Conservation (phyloP, 805 yeast species). For the Clavispora fructus region DNA sequence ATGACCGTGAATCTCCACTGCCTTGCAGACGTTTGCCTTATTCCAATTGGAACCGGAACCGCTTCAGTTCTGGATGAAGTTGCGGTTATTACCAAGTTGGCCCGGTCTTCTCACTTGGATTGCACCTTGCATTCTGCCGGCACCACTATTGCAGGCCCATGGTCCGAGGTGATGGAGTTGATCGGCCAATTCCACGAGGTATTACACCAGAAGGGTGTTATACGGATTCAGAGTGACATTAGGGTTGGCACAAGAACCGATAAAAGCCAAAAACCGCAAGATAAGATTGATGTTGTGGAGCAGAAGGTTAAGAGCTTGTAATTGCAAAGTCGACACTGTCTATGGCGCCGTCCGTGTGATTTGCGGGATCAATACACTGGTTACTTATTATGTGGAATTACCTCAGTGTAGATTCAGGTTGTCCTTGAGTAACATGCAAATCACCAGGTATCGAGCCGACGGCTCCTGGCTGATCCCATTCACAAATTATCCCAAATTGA, state of each 20-base stretch:
- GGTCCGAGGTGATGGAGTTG: conserved; percentile 78
- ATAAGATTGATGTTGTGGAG: conserved; percentile 63
- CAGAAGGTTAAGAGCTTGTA: conserved; percentile 29
- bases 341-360: no score
- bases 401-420: no score
- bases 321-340: background rate
- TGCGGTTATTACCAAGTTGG: conserved; percentile 60
- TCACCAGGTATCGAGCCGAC: no score
- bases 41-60: conserved; percentile 77
- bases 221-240: conserved; percentile 80
- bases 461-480: no score
- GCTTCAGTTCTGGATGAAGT: conserved; percentile 82
- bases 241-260: conserved; percentile 83
- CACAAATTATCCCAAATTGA: no score
- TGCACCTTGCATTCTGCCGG: conserved; percentile 87
- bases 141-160: conserved; percentile 87
- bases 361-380: no score
- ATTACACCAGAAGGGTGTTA: conserved; percentile 63
- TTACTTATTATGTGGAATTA: no score
- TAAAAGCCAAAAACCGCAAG: conserved; percentile 65
- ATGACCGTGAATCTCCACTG: conserved; percentile 41
- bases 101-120: conserved; percentile 56
- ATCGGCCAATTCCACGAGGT: conserved; percentile 74
- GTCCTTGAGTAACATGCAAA: no score
- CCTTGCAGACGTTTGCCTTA: conserved; percentile 79